These are phyloP conservation scores for Candida dubliniensis DNA, from an alignment of 1,139 yeast genomes.

Conservation along the genomic window DNA sequence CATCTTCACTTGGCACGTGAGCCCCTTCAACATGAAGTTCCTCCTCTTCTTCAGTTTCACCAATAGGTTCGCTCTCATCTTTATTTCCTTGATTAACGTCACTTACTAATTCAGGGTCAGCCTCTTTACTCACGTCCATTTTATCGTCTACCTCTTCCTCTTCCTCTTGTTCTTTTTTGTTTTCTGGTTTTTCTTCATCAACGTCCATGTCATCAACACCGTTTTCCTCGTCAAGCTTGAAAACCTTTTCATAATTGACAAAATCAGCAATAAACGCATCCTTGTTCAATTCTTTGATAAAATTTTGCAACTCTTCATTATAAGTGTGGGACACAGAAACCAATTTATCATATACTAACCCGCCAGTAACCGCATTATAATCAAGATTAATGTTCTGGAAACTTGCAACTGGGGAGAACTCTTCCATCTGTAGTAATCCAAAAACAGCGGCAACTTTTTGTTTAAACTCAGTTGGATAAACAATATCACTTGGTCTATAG, in stretches of 20 bases:
- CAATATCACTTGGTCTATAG: conserved; percentile 11
- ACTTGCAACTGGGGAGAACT: conserved; percentile 10
- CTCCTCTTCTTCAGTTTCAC: conserved; percentile 17
- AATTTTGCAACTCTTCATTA: conserved; percentile 21
- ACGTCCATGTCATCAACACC: conserved; percentile 19
- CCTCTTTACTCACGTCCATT: conserved; percentile 1
- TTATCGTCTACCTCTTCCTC: conserved; percentile 14
- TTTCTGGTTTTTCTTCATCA: conserved; percentile 15
- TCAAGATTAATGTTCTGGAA: conserved; percentile 15
- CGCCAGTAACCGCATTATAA: conserved; percentile 29
- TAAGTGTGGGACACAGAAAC: conserved; percentile 18
- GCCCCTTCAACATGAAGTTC: conserved; percentile 5
- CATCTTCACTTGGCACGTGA: not conserved
- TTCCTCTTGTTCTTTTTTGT: conserved; percentile 21
- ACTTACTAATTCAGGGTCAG: conserved; percentile 6
- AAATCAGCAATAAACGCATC: conserved; percentile 36
- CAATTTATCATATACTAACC: conserved; percentile 28
- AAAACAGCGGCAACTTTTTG: conserved; percentile 16
- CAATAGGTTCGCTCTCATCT: conserved; percentile 14
- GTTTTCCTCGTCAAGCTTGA: conserved; percentile 15
- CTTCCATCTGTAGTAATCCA: conserved; percentile 20
- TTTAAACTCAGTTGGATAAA: conserved; percentile 13
- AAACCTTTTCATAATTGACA: conserved; percentile 25
- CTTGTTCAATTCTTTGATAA: conserved; percentile 23
- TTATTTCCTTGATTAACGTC: conserved; percentile 5